These are phyloP conservation scores for Endoconidiophora polonica DNA, from an alignment of 2,329 filamentous ascomycete genomes.

Conservation along the genomic window DNA sequence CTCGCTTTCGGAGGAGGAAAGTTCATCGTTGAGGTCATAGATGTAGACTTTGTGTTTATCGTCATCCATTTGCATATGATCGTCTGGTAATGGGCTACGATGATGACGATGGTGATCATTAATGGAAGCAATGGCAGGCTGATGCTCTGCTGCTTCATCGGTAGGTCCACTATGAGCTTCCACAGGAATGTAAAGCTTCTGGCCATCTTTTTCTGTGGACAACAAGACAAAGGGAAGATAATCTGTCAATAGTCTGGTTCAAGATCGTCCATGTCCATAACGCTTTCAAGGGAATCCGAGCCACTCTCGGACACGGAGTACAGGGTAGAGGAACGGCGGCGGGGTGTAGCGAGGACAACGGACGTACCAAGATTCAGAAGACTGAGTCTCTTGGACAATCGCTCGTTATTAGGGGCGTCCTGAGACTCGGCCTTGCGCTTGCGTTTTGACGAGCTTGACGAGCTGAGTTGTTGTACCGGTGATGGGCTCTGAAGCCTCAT, in stretches of 20 bases:
- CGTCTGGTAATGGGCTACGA: constrained; percentile 14
- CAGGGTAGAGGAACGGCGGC: constrained; percentile 6
- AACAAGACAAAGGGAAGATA: constrained; percentile 1
- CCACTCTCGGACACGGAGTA: constrained; percentile 9
- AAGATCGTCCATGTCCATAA: constrained; percentile 15
- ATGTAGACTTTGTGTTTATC: constrained; percentile 80
- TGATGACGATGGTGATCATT: constrained; percentile 11
- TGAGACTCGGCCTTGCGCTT: constrained; percentile 26
- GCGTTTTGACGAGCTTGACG: constrained; percentile 28
- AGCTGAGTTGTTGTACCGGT: too few species aligned
- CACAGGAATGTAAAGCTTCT: constrained; percentile 50
- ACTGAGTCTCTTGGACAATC: constrained; percentile 71
- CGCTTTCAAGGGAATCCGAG: constrained; percentile 9
- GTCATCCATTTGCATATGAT: constrained; percentile 71
- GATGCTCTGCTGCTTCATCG: too few species aligned
- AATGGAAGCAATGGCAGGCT: too few species aligned
- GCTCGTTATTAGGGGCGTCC: constrained; percentile 45
- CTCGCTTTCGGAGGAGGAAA: constrained; percentile 43
- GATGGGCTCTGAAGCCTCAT: too few species aligned
- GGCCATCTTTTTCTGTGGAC: constrained; percentile 40
- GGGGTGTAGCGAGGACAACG: constrained; percentile 10
- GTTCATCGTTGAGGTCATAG: constrained; percentile 74
- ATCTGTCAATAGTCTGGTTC: constrained; percentile 14
- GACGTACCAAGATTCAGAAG: constrained; percentile 61
- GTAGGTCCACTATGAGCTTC: constrained; percentile 21